Conservation (phyloP, 257 asterid species). For the Lycium barbarum region DNA sequence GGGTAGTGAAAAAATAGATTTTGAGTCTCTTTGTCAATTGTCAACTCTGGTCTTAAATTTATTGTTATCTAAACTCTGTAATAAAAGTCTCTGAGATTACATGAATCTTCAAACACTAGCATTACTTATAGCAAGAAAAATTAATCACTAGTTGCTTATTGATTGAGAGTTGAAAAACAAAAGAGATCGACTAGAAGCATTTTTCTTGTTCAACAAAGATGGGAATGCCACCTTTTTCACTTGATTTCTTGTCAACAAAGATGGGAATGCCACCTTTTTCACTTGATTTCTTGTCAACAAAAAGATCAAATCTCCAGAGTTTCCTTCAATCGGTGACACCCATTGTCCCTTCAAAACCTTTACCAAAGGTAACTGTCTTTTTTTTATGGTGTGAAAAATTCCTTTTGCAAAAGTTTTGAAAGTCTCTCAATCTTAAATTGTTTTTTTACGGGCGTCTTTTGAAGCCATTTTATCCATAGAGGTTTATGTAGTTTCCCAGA, state of each 20-base stretch:
- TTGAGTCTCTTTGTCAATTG: conserved; percentile 16
- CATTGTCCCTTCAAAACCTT: conserved; percentile 31
- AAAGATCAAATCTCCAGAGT: conserved; percentile 35
- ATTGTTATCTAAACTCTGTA: conserved; percentile 4
- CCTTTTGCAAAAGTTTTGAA: not conserved
- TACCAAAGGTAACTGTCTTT: conserved; percentile 30
- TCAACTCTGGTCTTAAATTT: conserved; percentile 16
- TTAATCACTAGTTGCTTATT: not conserved
- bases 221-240: conserved; percentile 18
- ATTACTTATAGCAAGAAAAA: not conserved
- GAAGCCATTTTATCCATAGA: not conserved
- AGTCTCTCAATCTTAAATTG: not conserved
- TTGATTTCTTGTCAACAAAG: conserved; percentile 21
- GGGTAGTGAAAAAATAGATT: not conserved
- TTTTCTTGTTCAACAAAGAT: not conserved
- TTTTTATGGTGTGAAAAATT: not conserved
- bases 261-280: conserved; percentile 21
- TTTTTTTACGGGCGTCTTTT: not conserved
- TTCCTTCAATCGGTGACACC: conserved; percentile 39
- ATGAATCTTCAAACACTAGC: not conserved
- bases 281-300: conserved; percentile 21
- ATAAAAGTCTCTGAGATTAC: conserved; percentile 9
- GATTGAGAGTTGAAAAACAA: not conserved
- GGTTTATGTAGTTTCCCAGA: not conserved
- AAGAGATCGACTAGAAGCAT: not conserved